Base-by-base conservation (phyloP, 2,329 filamentous ascomycete species). In the Penicillium psychrosexuale region DNA sequence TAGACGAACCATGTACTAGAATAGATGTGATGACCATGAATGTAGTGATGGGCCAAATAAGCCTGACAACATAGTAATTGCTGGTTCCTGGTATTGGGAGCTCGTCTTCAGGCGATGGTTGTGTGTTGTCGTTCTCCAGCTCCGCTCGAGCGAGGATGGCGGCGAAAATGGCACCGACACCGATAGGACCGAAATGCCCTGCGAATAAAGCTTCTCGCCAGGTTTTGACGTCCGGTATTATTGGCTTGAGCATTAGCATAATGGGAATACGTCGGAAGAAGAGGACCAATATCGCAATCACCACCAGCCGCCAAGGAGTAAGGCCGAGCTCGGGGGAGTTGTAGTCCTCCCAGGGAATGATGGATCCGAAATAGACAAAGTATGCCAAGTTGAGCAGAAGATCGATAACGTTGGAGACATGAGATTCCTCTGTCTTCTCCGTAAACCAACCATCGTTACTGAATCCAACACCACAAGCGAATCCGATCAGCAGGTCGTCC, bases 401-500 rank as follows among this genome's bases (percentile, higher is more conserved):
- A 79, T 99, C 94, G 69, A 99, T 99, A 71, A 99, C 94, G 84
- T 99, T 97, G 72, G 93, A 97, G 9, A 99, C 94, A 72, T 97
- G 94, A 0, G 94, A 93, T 74, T 99, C 94, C 71, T 99, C 94
- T 0, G 94, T 99, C 80, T 97, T 97, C 69, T 97, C 90, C 15
- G 90, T 89, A 67, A 99, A 99, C 94, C 94, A 99, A 62, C 94
- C 94, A 69, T 99, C 94, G 73, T 99, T 99, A 65, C 92, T 97
- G 79, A 99, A 99, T 51, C 94, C 94, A n/a, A 99, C 94, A 55
- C 94, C 94, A 52, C 90, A 91, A 13, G 93, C 87, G 68, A 99
- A 99, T 37, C 94, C 94, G 37, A 99, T 90, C 3, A 99, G 83
- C 47, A 99, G 77, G 73, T 99, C 94, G 72, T 99, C 94, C 66